phyloP scores from a whole-genome alignment of 345 rosid genomes.

The Iberis pinnata region DNA sequence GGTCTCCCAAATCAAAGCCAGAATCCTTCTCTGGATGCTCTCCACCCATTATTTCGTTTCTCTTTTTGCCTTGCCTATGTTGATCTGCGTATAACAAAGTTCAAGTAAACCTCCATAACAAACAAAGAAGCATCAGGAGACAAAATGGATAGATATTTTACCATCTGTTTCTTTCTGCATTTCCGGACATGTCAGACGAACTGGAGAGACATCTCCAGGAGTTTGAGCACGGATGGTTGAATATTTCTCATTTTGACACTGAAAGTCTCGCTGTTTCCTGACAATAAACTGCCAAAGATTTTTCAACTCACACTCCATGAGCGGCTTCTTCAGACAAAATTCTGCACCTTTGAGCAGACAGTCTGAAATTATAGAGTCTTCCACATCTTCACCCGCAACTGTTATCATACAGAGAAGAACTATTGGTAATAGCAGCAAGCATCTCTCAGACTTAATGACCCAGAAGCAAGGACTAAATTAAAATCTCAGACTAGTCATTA shows the following conservation, averaged over 20 bases:
- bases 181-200: neutral
- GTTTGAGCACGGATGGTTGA: neutral
- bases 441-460: neutral
- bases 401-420: constrained; percentile 1
- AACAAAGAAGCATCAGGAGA: constrained; percentile 2
- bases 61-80: neutral
- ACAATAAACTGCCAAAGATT: constrained; percentile 40
- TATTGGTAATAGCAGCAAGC: constrained; percentile 11
- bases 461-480: neutral
- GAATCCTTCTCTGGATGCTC: neutral
- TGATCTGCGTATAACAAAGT: constrained; percentile 12
- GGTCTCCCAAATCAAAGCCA: neutral
- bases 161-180: constrained; percentile 3
- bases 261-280: neutral
- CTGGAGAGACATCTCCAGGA: no score
- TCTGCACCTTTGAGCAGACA: constrained; percentile 41
- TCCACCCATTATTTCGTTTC: constrained; percentile 15
- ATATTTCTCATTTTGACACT: no score
- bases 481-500: neutral
- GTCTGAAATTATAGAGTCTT: constrained; percentile 27
- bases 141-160: neutral
- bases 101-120: neutral
- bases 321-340: constrained; percentile 40
- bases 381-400: constrained; percentile 36
- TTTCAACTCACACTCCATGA: constrained; percentile 25